Percentiles rank a stretch among this genome's conserved stretches.
These are phyloP conservation scores for Cyclotella atomus DNA, from an alignment of 108 stramenopile species.

Conservation along the genomic window DNA sequence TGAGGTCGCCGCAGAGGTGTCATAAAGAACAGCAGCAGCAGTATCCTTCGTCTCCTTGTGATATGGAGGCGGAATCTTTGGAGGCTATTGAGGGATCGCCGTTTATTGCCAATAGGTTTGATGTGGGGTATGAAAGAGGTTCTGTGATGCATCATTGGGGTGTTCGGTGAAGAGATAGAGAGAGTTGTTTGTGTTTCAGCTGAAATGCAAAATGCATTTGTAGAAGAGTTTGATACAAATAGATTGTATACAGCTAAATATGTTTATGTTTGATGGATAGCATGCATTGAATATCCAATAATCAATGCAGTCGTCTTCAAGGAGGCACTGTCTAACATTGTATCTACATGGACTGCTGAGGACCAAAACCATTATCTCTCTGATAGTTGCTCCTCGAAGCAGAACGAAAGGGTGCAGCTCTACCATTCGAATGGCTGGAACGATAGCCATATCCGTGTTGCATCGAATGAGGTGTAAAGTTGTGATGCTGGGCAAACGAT, in stretches of 20 bases:
- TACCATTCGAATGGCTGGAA: neutral
- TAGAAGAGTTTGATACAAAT: neutral
- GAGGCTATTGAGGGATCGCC: constrained; percentile 12
- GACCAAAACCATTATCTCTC: neutral
- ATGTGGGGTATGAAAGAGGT: constrained; percentile 46
- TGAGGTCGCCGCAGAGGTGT: neutral
- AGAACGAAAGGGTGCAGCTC: neutral
- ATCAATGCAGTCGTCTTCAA: neutral
- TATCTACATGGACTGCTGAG: constrained; percentile 6
- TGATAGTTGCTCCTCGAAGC: neutral
- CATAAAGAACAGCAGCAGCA: neutral
- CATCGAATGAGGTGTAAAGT: neutral
- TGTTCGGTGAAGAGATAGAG: constrained; percentile 9
- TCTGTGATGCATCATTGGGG: constrained; percentile 12
- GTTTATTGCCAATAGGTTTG: constrained; percentile 47
- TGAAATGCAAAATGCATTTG: too few species aligned
- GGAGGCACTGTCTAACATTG: neutral
- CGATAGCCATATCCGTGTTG: neutral
- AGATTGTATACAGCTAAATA: neutral
- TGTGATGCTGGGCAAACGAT: constrained; percentile 7
- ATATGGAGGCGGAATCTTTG: constrained; percentile 19
- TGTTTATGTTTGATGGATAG: neutral
- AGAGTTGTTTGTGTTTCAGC: neutral
- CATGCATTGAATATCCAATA: neutral
- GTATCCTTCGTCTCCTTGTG: constrained; percentile 6